Evolutionary conservation across 2,329 filamentous ascomycete genomes (phyloP), one percentile per base, ranked within the genome.

Genomic region (Cordyceps farinosa): DNA sequence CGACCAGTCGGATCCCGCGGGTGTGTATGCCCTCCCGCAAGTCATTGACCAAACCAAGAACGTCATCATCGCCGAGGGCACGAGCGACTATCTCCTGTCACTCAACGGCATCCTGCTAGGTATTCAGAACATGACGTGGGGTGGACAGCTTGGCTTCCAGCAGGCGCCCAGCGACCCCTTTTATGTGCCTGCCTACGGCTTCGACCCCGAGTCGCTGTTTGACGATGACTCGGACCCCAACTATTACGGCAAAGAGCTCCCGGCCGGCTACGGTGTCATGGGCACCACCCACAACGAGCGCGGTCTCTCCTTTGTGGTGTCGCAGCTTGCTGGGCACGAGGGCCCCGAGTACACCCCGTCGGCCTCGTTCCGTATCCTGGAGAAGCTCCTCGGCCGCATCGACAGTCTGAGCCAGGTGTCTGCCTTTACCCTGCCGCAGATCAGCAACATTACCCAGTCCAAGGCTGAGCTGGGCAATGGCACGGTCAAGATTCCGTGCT

Each of bases 111-210:
- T 89, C 0, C 79, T 94, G 1, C 78, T 91, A 7, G 82, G 83
- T 1, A 87, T 93, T 64, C 90, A 94, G 71, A 92, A 92, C 77
- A 91, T 93, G 87, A 92, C 89, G 0, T 94, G 87, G 86, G 85
- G 85, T 63, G 90, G 90, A 5, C 73, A 80, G 50, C 84, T 89
- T 58, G 91, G 90, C 0, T 93, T 94, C 79, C 83, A 87, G 66
- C 71, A 74, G 1, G 74, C 76, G 0, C 90, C 90, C 0, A 72
- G 72, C 1, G 81, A 86, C 58, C 85, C 87, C 2, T 87, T 91
- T 70, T 91, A 84, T 71, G 88, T 92, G 0, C 90, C 90, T 0
- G 59, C 56, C 4, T 71, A 67, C 51, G 67, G 68, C 36, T 64
- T 10, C 22, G 50, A 62, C 27, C 47, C 62, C 7, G 30, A 40